These are phyloP conservation scores for Euptelea pleiosperma DNA, from an alignment of 164 flowering plant genomes.

Conservation along the genomic window DNA sequence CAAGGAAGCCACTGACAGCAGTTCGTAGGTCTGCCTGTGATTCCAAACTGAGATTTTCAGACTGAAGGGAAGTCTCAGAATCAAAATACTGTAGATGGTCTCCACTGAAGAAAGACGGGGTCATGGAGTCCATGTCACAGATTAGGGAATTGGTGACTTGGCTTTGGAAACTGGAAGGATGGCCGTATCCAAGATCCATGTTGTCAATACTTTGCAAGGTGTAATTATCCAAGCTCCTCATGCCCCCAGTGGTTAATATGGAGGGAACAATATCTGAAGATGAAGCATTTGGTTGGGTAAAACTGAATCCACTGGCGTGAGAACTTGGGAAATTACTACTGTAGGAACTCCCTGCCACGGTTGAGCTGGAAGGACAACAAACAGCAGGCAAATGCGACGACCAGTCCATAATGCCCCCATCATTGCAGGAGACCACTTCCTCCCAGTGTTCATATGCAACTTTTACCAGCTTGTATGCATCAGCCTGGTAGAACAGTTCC, in stretches of 20 bases:
- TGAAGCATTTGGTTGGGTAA: constrained; percentile 27
- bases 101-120: constrained; percentile 38
- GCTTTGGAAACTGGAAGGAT: constrained; percentile 26
- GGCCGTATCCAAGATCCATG: constrained; percentile 44
- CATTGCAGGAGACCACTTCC: constrained; percentile 43
- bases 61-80: constrained; percentile 21
- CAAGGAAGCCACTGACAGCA: constrained; percentile 47
- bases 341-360: constrained; percentile 23
- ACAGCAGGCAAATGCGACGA: constrained; percentile 29
- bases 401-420: constrained; percentile 27
- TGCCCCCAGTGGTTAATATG: constrained; percentile 34
- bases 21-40: constrained; percentile 41
- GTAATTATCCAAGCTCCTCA: constrained; percentile 42
- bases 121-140: constrained; percentile 33
- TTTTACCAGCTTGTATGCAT: constrained; percentile 47
- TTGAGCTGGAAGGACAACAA: constrained; percentile 32
- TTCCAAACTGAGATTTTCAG: constrained; percentile 31
- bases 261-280: constrained; percentile 52
- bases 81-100: constrained; percentile 46
- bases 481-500: constrained; percentile 35
- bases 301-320: constrained; percentile 33
- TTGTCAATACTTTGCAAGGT: constrained; percentile 32
- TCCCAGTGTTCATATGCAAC: constrained; percentile 55
- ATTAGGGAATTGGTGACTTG: constrained; percentile 31
- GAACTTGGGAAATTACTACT: constrained; percentile 19